These are phyloP conservation scores for Ophiostoma sp. DNA, from an alignment of 2,329 filamentous ascomycete species.

Conservation along the genomic window DNA sequence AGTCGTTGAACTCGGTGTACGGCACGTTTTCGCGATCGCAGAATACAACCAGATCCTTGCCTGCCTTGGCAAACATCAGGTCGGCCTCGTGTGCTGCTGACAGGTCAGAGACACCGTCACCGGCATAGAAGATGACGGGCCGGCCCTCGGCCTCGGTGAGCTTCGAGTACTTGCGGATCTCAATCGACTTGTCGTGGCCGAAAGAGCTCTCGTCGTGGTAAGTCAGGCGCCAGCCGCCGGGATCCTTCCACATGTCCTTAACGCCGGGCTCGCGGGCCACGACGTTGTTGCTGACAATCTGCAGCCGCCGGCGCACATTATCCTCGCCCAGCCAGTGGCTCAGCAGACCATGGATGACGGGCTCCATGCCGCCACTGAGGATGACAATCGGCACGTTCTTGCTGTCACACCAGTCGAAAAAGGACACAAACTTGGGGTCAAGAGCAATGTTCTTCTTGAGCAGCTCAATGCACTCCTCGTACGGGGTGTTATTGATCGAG, in stretches of 20 bases:
- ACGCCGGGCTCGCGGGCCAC: slow-evolving; percentile 43
- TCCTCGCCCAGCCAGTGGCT: slow-evolving; percentile 71
- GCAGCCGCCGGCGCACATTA: slow-evolving; percentile 62
- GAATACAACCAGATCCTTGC: slow-evolving; percentile 44
- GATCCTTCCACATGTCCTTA: slow-evolving; percentile 68
- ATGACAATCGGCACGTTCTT: slow-evolving; percentile 91
- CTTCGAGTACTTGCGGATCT: slow-evolving; percentile 79
- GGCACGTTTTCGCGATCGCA: slow-evolving; percentile 36
- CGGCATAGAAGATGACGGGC: slow-evolving; percentile 87
- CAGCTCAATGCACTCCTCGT: slow-evolving; percentile 71
- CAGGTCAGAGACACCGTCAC: slow-evolving; percentile 88
- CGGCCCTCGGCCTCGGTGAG: slow-evolving; percentile 58
- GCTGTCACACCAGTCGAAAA: slow-evolving; percentile 73
- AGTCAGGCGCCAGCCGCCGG: slow-evolving; percentile 73
- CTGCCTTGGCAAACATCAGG: slow-evolving; percentile 86
- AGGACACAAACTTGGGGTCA: slow-evolving; percentile 81
- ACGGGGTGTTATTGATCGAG: slow-evolving; percentile 67
- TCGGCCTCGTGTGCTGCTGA: slow-evolving; percentile 91
- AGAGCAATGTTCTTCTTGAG: slow-evolving; percentile 79
- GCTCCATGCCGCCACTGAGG: slow-evolving; percentile 85
- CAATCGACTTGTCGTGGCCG: slow-evolving; percentile 94
- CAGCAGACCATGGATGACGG: slow-evolving; percentile 80
- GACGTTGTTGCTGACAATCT: slow-evolving; percentile 87
- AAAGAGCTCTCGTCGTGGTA: slow-evolving; percentile 86
- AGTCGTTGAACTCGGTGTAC: slow-evolving; percentile 56